Conservation (phyloP, 495 filamentous ascomycete species). For the Neurospora terricola region DNA sequence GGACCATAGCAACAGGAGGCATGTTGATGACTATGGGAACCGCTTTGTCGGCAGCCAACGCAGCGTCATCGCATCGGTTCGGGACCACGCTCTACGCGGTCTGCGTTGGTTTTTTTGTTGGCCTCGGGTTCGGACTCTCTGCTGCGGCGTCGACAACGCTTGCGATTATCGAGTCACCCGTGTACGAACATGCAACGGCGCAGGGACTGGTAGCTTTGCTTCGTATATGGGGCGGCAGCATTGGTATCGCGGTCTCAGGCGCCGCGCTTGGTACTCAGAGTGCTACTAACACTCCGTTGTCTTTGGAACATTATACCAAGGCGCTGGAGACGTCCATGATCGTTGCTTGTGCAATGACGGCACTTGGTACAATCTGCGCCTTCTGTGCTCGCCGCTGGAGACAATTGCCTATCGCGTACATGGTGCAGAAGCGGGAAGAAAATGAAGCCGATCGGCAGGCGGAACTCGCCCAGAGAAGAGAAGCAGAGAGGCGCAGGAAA, state of each 20-base stretch:
- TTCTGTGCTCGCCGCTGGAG: constrained; percentile 21
- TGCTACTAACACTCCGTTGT: neutral
- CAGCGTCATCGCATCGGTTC: neutral
- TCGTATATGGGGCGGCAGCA: constrained; percentile 42
- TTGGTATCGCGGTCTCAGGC: constrained; percentile 42
- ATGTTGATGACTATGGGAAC: constrained; percentile 30
- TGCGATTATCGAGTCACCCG: constrained; percentile 21
- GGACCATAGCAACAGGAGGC: constrained; percentile 25
- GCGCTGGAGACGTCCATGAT: constrained; percentile 33
- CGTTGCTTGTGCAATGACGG: constrained; percentile 24
- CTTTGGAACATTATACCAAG: constrained; percentile 22
- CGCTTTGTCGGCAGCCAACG: constrained; percentile 5
- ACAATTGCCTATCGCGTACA: constrained; percentile 15
- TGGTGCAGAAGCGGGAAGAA: constrained; percentile 10
- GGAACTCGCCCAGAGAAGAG: neutral
- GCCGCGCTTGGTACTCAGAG: constrained; percentile 24
- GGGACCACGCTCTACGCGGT: neutral
- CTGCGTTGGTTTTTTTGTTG: constrained; percentile 7
- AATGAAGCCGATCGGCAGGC: constrained; percentile 8
- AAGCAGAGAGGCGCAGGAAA: neutral
- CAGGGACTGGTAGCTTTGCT: constrained; percentile 43
- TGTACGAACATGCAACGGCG: constrained; percentile 33
- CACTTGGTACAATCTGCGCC: constrained; percentile 18
- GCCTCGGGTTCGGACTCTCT: constrained; percentile 36
- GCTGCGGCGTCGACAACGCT: constrained; percentile 30